Evolutionary conservation across 2,329 filamentous ascomycete species (phyloP).

Genomic region (Alternaria sp.): DNA sequence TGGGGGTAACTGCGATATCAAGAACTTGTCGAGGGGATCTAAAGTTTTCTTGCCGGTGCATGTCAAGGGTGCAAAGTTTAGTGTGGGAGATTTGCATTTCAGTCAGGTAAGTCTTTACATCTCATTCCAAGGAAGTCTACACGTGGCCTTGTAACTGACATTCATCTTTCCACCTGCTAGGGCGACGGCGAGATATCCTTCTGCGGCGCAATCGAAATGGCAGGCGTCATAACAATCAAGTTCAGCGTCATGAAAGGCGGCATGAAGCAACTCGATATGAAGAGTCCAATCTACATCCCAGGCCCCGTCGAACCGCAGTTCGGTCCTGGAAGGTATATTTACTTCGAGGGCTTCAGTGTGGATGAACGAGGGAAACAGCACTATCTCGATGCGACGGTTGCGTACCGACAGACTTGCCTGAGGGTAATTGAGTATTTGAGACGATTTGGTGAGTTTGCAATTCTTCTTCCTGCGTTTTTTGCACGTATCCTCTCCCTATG

Average conservation of each 20-base stretch:
- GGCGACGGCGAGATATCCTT: conserved; percentile 91
- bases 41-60: conserved; percentile 91
- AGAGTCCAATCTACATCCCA: conserved; percentile 84
- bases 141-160: neutral
- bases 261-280: conserved; percentile 76
- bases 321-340: conserved; percentile 80
- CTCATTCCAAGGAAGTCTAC: neutral
- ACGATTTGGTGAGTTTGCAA: conserved; percentile 66
- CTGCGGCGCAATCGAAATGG: conserved; percentile 86
- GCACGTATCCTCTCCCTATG: neutral
- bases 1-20: conserved; percentile 92
- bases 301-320: conserved; percentile 91
- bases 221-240: conserved; percentile 88
- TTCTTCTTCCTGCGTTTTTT: neutral
- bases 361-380: conserved; percentile 90
- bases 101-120: conserved; percentile 59
- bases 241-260: conserved; percentile 88
- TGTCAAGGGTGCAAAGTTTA: conserved; percentile 86
- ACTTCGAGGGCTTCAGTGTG: conserved; percentile 90
- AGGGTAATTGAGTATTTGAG: conserved; percentile 81
- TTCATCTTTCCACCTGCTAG: conserved; percentile 11
- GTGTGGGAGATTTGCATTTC: conserved; percentile 88
- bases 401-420: conserved; percentile 83
- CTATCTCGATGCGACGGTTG: conserved; percentile 85
- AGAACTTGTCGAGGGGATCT: conserved; percentile 80